These are phyloP conservation scores for Nigrograna mackinnonii DNA, from an alignment of 2,329 filamentous ascomycete species.

Conservation along the genomic window DNA sequence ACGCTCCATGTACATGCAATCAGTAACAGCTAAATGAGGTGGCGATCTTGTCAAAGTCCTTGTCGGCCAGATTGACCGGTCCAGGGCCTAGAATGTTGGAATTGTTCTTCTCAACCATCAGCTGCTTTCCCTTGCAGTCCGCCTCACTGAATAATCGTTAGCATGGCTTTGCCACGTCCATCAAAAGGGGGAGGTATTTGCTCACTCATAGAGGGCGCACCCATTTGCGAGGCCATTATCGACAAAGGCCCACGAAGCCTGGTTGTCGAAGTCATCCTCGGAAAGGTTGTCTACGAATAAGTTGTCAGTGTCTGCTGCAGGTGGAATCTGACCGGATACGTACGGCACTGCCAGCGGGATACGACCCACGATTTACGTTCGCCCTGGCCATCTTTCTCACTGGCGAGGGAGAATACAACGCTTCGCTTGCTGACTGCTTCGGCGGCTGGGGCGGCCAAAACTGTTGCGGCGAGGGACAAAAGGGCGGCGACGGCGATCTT, in stretches of 20 bases:
- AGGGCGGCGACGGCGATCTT: too few relatives aligned
- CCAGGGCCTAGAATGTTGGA: constrained; percentile 20
- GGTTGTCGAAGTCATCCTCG: constrained; percentile 16
- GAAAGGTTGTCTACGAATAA: constrained; percentile 12
- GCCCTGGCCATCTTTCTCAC: constrained; percentile 15
- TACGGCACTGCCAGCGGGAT: constrained; percentile 20
- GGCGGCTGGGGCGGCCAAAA: not conserved
- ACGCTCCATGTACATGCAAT: not conserved
- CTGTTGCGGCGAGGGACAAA: not conserved
- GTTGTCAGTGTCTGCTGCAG: not conserved
- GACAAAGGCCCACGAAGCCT: constrained; percentile 24
- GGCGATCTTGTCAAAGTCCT: constrained; percentile 18
- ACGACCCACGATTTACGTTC: constrained; percentile 17
- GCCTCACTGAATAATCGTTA: constrained; percentile 9
- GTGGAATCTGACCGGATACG: not conserved
- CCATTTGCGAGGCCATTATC: constrained; percentile 21
- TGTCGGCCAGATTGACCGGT: constrained; percentile 19
- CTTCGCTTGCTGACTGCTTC: constrained; percentile 4
- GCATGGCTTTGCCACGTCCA: not conserved
- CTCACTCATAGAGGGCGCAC: constrained; percentile 23
- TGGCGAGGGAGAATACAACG: constrained; percentile 19
- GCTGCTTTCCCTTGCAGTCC: constrained; percentile 15
- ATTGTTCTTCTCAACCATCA: constrained; percentile 23
- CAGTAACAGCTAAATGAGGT: constrained; percentile 4
- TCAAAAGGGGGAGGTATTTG: not conserved